These are phyloP conservation scores for Capsella rubella DNA, from an alignment of 441 rosid genomes.

Conservation along the genomic window DNA sequence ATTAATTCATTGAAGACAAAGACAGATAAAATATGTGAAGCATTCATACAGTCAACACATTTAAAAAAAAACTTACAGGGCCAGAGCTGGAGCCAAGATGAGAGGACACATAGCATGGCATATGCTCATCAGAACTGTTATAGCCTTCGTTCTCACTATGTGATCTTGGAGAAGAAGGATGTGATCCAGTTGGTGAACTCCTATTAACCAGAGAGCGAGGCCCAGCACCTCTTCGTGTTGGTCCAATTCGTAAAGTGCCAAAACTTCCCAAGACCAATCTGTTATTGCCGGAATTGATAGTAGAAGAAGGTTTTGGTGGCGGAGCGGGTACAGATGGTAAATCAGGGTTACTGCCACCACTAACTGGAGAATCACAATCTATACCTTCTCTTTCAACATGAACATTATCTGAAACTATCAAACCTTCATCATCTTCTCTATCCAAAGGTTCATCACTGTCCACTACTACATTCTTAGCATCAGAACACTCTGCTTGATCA, in stretches of 20 bases:
- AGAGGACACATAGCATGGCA: conserved; percentile 73
- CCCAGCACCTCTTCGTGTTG: conserved; percentile 65
- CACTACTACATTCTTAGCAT: conserved; percentile 54
- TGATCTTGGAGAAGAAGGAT: conserved; percentile 97
- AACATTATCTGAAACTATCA: conserved; percentile 55
- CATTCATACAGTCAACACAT: background rate
- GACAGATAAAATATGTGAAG: background rate
- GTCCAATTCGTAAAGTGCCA: conserved; percentile 61
- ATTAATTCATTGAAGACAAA: conserved; percentile 4
- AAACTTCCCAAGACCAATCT: conserved; percentile 59
- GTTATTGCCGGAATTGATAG: conserved; percentile 57
- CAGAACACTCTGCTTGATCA: conserved; percentile 61
- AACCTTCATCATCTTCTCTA: conserved; percentile 46
- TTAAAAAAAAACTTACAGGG: conserved; percentile 54
- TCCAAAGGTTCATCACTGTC: conserved; percentile 52
- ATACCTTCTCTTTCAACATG: conserved; percentile 59
- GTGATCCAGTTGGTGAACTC: conserved; percentile 82
- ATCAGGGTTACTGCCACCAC: conserved; percentile 54
- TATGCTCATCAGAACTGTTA: conserved; percentile 98
- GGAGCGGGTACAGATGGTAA: conserved; percentile 93
- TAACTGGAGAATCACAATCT: conserved; percentile 49
- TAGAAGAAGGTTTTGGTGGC: conserved; percentile 66
- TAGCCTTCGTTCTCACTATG: conserved; percentile 90
- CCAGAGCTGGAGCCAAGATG: conserved; percentile 75
- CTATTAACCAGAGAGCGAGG: conserved; percentile 83